Evolutionary conservation across 345 rosid species (phyloP).

Genomic region (Gossypium herbaceum): DNA sequence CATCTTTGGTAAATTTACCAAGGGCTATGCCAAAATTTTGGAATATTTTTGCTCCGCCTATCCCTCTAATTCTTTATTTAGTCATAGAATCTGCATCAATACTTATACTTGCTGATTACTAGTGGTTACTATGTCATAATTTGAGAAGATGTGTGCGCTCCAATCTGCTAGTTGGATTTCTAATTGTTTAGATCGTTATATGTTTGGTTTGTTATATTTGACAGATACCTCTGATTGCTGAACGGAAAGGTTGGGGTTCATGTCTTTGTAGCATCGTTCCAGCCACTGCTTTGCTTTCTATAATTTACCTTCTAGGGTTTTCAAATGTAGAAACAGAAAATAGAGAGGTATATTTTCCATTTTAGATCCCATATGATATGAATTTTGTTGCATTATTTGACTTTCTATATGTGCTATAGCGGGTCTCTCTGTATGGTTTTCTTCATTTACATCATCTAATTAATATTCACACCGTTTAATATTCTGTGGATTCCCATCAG

Average conservation of each 20-base stretch:
- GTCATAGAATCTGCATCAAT: too few relatives aligned
- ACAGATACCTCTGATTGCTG: constrained; percentile 33
- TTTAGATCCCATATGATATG: not conserved
- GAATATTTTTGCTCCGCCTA: not conserved
- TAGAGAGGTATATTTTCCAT: constrained; percentile 38
- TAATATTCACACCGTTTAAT: not conserved
- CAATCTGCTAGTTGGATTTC: constrained; percentile 33
- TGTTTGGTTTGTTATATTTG: not conserved
- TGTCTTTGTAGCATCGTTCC: constrained; percentile 35
- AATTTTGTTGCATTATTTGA: not conserved
- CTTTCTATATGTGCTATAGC: not conserved
- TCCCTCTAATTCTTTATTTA: not conserved
- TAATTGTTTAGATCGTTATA: not conserved
- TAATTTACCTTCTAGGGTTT: constrained; percentile 36
- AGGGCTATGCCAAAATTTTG: not conserved
- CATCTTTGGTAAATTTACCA: too few relatives aligned
- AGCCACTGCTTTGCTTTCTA: constrained; percentile 36
- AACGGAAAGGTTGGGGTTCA: constrained; percentile 34
- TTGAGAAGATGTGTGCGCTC: not conserved
- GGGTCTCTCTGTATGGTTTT: not conserved
- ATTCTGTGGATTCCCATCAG: not conserved
- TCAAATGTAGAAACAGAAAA: constrained; percentile 32
- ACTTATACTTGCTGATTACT: too few relatives aligned
- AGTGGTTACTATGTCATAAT: too few relatives aligned
- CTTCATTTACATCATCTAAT: not conserved